A percentile compares a stretch with the other conserved stretches of the same genome.
phyloP scores from a whole-genome alignment of 495 filamentous ascomycete species.

The Penicillium maclennaniae region DNA sequence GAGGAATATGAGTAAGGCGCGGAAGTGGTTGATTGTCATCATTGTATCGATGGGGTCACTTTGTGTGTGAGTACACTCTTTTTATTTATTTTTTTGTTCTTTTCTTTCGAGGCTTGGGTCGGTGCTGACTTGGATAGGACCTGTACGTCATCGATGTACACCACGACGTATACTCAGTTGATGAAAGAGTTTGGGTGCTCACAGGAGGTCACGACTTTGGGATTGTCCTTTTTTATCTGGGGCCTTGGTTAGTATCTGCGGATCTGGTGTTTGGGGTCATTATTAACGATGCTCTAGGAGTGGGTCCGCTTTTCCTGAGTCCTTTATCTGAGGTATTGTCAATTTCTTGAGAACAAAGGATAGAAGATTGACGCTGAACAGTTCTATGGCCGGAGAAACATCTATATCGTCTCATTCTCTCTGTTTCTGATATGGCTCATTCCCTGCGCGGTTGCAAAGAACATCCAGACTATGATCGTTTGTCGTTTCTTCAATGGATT shows the following conservation, averaged over 20 bases:
- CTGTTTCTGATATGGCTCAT: constrained; percentile 84
- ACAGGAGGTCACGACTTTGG: constrained; percentile 69
- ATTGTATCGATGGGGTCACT: constrained; percentile 70
- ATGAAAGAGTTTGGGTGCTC: constrained; percentile 69
- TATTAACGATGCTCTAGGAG: constrained; percentile 36
- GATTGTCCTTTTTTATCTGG: constrained; percentile 74
- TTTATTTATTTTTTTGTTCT: too few species aligned
- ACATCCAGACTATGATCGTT: constrained; percentile 78
- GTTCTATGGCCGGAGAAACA: constrained; percentile 84
- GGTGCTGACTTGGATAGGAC: constrained; percentile 50
- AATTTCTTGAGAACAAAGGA: not conserved
- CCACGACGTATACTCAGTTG: constrained; percentile 79
- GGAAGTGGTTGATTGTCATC: constrained; percentile 74
- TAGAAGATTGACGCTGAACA: constrained; percentile 41
- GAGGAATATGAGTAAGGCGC: constrained; percentile 57
- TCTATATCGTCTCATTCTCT: constrained; percentile 75
- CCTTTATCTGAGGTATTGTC: constrained; percentile 55
- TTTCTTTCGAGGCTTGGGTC: too few species aligned
- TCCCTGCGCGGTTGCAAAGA: constrained; percentile 80
- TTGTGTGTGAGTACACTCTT: constrained; percentile 67
- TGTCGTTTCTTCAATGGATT: constrained; percentile 82
- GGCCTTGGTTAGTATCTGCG: constrained; percentile 46
- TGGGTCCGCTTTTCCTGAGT: constrained; percentile 69
- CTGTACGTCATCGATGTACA: constrained; percentile 85
- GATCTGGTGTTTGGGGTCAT: constrained; percentile 1